These are phyloP conservation scores for Pythium dissimile DNA, from an alignment of 352 stramenopile genomes.

Conservation along the genomic window DNA sequence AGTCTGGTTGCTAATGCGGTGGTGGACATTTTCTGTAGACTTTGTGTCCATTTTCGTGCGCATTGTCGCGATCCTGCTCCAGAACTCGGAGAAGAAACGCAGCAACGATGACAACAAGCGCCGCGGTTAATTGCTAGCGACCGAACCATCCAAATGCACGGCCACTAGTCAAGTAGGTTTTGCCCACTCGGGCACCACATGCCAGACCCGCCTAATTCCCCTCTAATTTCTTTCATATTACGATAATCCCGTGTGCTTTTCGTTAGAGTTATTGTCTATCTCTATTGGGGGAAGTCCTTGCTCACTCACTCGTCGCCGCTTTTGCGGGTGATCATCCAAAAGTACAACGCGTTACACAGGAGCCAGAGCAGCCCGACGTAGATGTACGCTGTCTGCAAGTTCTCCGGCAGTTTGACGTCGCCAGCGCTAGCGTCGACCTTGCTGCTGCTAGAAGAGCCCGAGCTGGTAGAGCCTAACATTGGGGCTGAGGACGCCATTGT, in stretches of 20 bases:
- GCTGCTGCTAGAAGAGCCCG: not conserved
- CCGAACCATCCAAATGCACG: too few relatives aligned
- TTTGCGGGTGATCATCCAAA: slow-evolving; percentile 21
- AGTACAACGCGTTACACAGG: slow-evolving; percentile 24
- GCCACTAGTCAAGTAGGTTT: too few relatives aligned
- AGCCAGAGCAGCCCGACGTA: slow-evolving; percentile 23
- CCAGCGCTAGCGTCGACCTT: not conserved
- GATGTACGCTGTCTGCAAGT: slow-evolving; percentile 21
- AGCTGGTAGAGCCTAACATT: not conserved
- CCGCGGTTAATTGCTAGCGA: slow-evolving; percentile 4
- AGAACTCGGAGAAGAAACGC: slow-evolving; percentile 62
- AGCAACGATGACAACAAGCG: slow-evolving; percentile 27
- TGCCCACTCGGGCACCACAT: too few relatives aligned
- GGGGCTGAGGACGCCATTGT: not conserved
- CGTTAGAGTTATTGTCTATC: too few relatives aligned
- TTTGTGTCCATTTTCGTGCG: slow-evolving; percentile 88
- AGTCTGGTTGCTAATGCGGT: not conserved
- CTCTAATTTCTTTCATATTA: slow-evolving; percentile 1
- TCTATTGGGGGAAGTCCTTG: not conserved
- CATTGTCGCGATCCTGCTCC: slow-evolving; percentile 76
- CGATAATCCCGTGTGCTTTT: not conserved
- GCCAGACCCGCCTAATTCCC: too few relatives aligned
- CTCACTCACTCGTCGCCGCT: not conserved
- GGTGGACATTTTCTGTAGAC: slow-evolving; percentile 44
- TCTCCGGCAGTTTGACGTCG: slow-evolving; percentile 8